A percentile compares a stretch with the other conserved stretches of the same genome.
Conservation (phyloP, 2,329 filamentous ascomycete genomes). For the Fusarium foetens region DNA sequence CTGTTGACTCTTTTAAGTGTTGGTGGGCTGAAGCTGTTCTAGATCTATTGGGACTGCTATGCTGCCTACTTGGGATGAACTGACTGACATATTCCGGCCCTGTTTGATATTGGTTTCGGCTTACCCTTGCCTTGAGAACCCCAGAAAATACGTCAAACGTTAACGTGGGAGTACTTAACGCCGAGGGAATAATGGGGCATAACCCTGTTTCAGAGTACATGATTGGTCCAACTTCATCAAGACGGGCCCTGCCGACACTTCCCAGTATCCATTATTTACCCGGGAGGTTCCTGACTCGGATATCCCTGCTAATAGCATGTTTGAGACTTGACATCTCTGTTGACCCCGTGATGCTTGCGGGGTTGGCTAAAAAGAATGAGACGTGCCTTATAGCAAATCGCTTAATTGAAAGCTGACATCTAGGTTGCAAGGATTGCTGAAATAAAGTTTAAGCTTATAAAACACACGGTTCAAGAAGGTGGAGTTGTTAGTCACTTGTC, state of each 20-base stretch:
- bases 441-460: slow-evolving; percentile 8
- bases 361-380: background rate
- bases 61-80: background rate
- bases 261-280: background rate
- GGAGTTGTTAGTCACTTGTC: background rate
- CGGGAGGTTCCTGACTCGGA: background rate
- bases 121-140: background rate
- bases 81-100: background rate
- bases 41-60: accelerated
- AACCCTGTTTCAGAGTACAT: accelerated
- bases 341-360: background rate
- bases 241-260: background rate
- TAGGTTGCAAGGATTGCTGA: background rate
- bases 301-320: background rate
- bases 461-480: background rate
- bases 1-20: background rate
- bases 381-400: background rate
- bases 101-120: background rate
- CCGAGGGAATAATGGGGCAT: background rate
- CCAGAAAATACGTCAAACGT: background rate
- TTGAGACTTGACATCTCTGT: background rate
- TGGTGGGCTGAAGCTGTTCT: accelerated
- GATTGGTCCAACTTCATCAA: accelerated
- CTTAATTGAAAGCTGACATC: background rate
- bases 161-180: background rate